phyloP scores from a whole-genome alignment of 371 early-diverging fungal species.

The Nematocida ausubeli region DNA sequence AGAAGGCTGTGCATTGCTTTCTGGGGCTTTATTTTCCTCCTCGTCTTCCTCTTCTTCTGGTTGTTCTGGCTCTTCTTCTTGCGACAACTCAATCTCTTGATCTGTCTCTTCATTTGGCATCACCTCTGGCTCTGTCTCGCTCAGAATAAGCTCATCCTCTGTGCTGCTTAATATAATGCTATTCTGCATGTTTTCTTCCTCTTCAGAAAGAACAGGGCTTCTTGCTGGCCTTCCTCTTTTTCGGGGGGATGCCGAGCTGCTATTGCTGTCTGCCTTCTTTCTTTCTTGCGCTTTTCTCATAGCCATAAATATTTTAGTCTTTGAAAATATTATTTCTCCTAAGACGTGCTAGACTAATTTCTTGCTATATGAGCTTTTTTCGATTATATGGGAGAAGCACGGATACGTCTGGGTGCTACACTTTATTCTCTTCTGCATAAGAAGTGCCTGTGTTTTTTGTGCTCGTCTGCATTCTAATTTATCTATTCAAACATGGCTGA shows the following conservation, averaged over 20 bases:
- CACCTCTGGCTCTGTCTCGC: conserved; percentile 6
- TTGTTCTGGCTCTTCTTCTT: too few relatives aligned
- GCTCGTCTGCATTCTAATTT: background rate
- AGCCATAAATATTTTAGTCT: too few relatives aligned
- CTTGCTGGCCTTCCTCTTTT: background rate
- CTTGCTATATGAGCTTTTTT: too few relatives aligned
- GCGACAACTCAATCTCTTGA: conserved; percentile 3
- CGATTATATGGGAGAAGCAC: too few relatives aligned
- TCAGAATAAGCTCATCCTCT: background rate
- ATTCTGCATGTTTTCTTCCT: background rate
- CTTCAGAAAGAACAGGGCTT: background rate
- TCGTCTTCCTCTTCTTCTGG: too few relatives aligned
- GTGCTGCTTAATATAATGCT: too few relatives aligned
- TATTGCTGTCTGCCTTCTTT: background rate
- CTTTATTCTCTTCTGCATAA: background rate
- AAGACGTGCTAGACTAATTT: too few relatives aligned
- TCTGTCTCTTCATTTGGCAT: background rate
- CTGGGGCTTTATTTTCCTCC: too few relatives aligned
- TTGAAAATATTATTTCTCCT: too few relatives aligned
- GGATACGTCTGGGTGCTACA: background rate
- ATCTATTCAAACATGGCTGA: too few relatives aligned
- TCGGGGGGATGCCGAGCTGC: background rate
- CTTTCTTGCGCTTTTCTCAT: too few relatives aligned
- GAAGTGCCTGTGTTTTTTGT: background rate
- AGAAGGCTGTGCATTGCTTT: too few relatives aligned